These are phyloP conservation scores for Leccinellum rugosiceps DNA, from an alignment of 768 basidiomycete species.

Conservation along the genomic window DNA sequence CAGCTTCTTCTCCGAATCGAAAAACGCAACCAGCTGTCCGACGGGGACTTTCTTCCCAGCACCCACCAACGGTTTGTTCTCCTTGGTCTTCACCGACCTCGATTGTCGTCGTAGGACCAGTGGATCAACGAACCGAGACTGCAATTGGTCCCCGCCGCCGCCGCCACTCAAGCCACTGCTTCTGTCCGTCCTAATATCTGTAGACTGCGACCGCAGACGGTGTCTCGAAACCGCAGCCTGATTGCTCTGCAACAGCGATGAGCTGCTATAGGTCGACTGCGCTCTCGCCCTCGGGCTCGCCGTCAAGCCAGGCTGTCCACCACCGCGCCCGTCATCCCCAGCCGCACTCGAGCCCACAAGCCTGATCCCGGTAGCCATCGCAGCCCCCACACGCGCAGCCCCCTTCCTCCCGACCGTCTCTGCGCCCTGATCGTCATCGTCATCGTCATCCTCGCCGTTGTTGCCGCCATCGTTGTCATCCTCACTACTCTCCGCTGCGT, in stretches of 20 bases:
- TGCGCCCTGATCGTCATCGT: not conserved
- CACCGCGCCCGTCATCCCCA: conserved; percentile 15
- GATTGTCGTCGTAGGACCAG: conserved; percentile 66
- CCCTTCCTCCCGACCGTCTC: conserved; percentile 59
- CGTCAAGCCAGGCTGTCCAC: conserved; percentile 6
- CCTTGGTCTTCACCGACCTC: conserved; percentile 39
- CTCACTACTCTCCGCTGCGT: conserved; percentile 35
- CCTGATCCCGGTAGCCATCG: conserved; percentile 21
- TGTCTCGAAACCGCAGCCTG: conserved; percentile 24
- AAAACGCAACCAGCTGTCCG: conserved; percentile 81
- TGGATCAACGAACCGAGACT: conserved; percentile 70
- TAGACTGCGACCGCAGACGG: conserved; percentile 40
- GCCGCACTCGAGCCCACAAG: conserved; percentile 20
- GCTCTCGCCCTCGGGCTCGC: conserved; percentile 42
- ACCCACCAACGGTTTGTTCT: conserved; percentile 37
- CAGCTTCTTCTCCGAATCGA: conserved; percentile 45
- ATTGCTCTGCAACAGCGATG: conserved; percentile 29
- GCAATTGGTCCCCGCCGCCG: conserved; percentile 7
- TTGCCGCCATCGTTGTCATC: conserved; percentile 28
- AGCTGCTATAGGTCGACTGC: conserved; percentile 54
- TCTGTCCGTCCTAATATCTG: conserved; percentile 27
- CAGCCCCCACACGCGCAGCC: conserved; percentile 30
- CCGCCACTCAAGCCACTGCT: conserved; percentile 1
- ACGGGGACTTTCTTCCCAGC: conserved; percentile 63
- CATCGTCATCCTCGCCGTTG: conserved; percentile 8